These are phyloP conservation scores for Leucaena leucocephala DNA, from an alignment of 306 rosid genomes.

Conservation along the genomic window DNA sequence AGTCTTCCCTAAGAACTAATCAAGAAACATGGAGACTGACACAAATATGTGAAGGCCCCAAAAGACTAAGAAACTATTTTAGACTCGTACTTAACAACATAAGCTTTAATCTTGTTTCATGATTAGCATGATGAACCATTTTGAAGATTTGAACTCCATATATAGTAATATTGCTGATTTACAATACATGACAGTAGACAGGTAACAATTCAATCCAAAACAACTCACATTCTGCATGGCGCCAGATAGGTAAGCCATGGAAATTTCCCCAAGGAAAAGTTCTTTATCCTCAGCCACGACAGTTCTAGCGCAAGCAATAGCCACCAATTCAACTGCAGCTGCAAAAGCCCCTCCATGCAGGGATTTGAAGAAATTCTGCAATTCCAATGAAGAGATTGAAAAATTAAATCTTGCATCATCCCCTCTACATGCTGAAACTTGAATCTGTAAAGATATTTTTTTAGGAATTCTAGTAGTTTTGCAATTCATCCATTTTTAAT, in stretches of 20 bases:
- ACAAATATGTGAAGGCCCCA: not conserved
- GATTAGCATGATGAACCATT: not conserved
- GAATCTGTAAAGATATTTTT: not conserved
- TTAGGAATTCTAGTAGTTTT: not conserved
- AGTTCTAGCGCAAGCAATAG: slow-evolving; percentile 48
- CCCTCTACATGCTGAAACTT: not conserved
- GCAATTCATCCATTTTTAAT: slow-evolving; percentile 3
- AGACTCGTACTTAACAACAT: not conserved
- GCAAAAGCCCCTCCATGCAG: slow-evolving; percentile 49
- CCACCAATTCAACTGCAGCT: slow-evolving; percentile 27
- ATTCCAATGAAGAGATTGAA: slow-evolving; percentile 6
- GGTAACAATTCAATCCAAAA: slow-evolving; percentile 17
- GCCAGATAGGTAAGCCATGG: slow-evolving; percentile 43
- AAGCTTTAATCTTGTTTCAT: not conserved
- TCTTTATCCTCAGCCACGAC: slow-evolving; percentile 42
- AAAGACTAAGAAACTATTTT: not conserved
- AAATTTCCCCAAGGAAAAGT: slow-evolving; percentile 49
- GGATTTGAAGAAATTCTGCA: slow-evolving; percentile 37
- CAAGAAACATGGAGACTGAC: not conserved
- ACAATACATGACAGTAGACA: not conserved
- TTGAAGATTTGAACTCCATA: slow-evolving; percentile 18
- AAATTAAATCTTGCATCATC: not conserved
- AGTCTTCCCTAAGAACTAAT: not conserved
- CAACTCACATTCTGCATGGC: slow-evolving; percentile 42
- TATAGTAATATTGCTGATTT: not conserved